These are phyloP conservation scores for Candida tallmaniae DNA, from an alignment of 805 yeast genomes.

Conservation along the genomic window DNA sequence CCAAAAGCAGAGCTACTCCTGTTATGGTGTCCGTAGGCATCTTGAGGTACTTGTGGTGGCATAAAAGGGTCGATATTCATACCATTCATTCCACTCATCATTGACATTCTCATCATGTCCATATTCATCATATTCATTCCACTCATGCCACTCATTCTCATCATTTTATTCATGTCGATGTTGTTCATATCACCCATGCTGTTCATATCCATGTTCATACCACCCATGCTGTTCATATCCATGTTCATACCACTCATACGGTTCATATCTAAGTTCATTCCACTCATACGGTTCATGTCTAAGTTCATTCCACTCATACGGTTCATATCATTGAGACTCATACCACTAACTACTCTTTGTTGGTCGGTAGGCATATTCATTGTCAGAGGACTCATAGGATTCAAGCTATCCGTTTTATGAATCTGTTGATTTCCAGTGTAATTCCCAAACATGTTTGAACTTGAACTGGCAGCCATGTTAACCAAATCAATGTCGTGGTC, in stretches of 20 bases:
- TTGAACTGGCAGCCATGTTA: too few relatives aligned
- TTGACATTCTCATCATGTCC: conserved; percentile 4
- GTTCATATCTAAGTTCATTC: conserved; percentile 1
- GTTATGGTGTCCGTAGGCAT: conserved; percentile 7
- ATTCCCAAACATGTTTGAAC: too few relatives aligned
- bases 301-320: conserved; percentile 1
- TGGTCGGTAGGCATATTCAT: too few relatives aligned
- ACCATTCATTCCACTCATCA: conserved; percentile 1
- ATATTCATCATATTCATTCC: conserved; percentile 5
- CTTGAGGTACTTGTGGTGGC: conserved; percentile 8
- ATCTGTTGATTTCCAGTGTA: too few relatives aligned
- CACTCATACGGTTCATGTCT: conserved; percentile 1
- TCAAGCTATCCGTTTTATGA: too few relatives aligned
- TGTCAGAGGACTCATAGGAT: too few relatives aligned
- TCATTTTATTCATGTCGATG: conserved; percentile 1
- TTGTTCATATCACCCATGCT: not conserved
- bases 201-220: conserved; percentile 1
- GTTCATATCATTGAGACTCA: not conserved
- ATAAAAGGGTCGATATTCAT: conserved; percentile 3
- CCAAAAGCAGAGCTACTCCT: conserved; percentile 8
- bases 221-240: not conserved
- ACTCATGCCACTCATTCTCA: conserved; percentile 2
- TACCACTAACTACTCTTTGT: not conserved
- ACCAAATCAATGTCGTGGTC: too few relatives aligned
- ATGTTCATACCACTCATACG: not conserved